Evolutionary conservation across 352 stramenopile species (phyloP), one percentile per base, ranked within the genome.

Genomic region (Phytophthora ohioensis): DNA sequence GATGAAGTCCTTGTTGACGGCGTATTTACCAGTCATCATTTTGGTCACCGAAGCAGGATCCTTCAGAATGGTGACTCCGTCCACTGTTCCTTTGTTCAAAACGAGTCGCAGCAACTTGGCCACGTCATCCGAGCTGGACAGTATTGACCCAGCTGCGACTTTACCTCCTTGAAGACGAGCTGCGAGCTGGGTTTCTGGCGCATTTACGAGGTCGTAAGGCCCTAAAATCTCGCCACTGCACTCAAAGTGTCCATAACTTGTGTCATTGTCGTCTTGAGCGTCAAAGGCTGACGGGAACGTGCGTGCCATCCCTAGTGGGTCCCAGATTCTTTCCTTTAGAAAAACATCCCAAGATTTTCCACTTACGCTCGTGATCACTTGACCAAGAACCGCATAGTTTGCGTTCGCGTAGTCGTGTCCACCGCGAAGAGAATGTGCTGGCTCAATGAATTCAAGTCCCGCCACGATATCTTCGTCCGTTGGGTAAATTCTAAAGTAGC

Each of bases 371-470:
- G 84, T 66, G 48, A 93, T 85, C 15, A 93, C 66, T 64, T 90
- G 73, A 0, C 85, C 85, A 21, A 91, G 64, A 48, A 91, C 84
- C 1, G 74, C 81, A 56, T 87, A 91, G 63, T 91, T 90, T 27
- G 78, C 52, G 45, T 91, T 92, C 31, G 81, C 61, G 61, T 91
- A 91, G 58, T 86, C 82, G 38, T 87, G 83, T 9, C 71, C 78
- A 17, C 76, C 74, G 27, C 82, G 81, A 27, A 91, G 71, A 2
- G 74, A 67, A 54, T 85, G 78, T 21, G 73, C 48, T 0, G 82
- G 82, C 45, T 81, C 68, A 3, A 85, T 69, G 57, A 82, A 68
- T 2, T 53, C 61, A 7, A 91, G 71, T 3, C 61, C 71, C 11
- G 73, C 30, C 5, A 87, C 81, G 0, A 84, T 47, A 0, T 80